Evolutionary conservation across 148 eudicot species (phyloP).

Genomic region (Tetragonia tetragonoides): DNA sequence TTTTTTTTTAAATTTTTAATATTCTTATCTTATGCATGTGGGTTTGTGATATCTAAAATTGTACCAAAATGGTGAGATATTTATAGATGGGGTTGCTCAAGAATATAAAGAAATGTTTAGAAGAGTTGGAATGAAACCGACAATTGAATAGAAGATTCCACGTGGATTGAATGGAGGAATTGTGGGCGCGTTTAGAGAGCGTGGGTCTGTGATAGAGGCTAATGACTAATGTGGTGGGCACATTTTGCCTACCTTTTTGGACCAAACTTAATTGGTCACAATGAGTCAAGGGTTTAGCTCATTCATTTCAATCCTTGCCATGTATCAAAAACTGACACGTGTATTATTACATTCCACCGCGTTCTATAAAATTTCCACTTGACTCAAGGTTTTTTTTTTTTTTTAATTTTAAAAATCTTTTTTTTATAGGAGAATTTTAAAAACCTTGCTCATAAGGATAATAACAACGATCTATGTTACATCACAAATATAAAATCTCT

Average conservation of each 20-base stretch:
- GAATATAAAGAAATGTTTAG: background rate
- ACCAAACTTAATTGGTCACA: background rate
- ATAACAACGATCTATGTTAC: no score
- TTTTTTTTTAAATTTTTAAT: background rate
- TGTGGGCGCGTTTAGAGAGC: conserved; percentile 6
- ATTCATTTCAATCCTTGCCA: no score
- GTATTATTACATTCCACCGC: no score
- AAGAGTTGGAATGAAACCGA: conserved; percentile 16
- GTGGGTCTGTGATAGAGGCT: background rate
- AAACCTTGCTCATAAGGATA: no score
- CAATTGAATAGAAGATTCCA: conserved; percentile 12
- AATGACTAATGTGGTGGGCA: no score
- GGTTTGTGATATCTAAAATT: background rate
- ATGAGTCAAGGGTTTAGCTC: no score
- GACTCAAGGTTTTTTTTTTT: no score
- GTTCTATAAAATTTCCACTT: no score
- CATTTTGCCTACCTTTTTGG: background rate
- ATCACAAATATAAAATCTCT: no score
- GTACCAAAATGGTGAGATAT: background rate
- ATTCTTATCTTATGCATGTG: background rate
- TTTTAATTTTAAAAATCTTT: no score
- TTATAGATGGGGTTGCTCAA: background rate
- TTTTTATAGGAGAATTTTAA: no score
- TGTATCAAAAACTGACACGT: no score
- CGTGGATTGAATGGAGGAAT: conserved; percentile 18